Evolutionary conservation across 805 yeast genomes (phyloP).

Genomic region (Tetrapisispora namnaoensis): DNA sequence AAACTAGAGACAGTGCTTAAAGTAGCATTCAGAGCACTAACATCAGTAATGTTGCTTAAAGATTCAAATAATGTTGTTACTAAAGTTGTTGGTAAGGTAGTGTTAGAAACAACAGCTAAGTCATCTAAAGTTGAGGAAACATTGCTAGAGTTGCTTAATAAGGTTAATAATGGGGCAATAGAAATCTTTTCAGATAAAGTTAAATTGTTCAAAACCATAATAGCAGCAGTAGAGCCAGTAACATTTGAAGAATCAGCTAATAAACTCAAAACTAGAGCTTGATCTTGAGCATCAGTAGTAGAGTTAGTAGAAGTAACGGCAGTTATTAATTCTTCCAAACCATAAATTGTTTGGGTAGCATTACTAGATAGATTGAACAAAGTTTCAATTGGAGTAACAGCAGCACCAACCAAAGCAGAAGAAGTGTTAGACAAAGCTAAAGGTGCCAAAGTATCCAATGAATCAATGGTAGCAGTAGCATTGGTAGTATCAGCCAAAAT

Average conservation of each 20-base stretch:
- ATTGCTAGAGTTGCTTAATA: conserved; percentile 16
- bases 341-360: conserved; percentile 12
- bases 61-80: conserved; percentile 13
- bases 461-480: conserved; percentile 16
- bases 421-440: conserved; percentile 14
- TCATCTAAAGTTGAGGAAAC: conserved; percentile 16
- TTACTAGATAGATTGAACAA: conserved; percentile 13
- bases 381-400: conserved; percentile 7
- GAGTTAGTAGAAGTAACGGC: conserved; percentile 6
- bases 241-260: conserved; percentile 19
- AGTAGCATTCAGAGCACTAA: conserved; percentile 7
- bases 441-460: conserved; percentile 22
- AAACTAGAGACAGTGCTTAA: conserved; percentile 8
- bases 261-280: conserved; percentile 13
- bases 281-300: conserved; percentile 2
- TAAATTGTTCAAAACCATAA: conserved; percentile 18
- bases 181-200: conserved; percentile 15
- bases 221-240: conserved; percentile 17
- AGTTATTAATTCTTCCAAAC: conserved; percentile 13
- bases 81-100: conserved; percentile 13
- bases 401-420: conserved; percentile 9
- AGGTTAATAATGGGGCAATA: conserved; percentile 19
- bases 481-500: conserved; percentile 21
- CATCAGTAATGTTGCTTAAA: conserved; percentile 5
- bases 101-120: conserved; percentile 14